Evolutionary conservation across 768 basidiomycete species (phyloP), one percentile per base, ranked within the genome.

Genomic region (Cystofilobasidium bisporidii): DNA sequence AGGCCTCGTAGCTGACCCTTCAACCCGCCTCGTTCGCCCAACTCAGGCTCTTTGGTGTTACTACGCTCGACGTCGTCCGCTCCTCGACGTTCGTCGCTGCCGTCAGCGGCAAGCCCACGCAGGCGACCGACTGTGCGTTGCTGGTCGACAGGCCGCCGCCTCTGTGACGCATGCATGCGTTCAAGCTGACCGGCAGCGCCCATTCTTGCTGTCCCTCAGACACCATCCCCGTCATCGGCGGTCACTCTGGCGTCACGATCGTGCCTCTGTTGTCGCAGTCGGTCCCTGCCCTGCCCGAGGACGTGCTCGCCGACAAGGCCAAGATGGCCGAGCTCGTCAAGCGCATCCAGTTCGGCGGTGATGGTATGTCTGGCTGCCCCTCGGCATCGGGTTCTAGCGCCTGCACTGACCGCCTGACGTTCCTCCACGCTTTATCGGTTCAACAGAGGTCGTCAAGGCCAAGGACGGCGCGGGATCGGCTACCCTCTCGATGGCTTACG

Each of bases 51-150:
- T 98, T 96, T 78, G 96, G 94, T 83, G 87, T 99, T 71, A 97
- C 94, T 76, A 91, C 93, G 75, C 89, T 99, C 75, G 94, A 99
- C 75, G 91, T 99, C 73, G 93, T 98, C 78, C 91, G 94, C 73
- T 85, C 94, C 41, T 85, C 89, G 55, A 90, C 89, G 69, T 98
- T 98, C 85, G 83, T 91, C 65, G 83, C 85, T 26, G 83, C 83
- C 63, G 78, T 94, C 74, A 73, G 84, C 66, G 76, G 77, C 63
- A 73, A 75, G 58, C 71, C 76, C 32, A 62, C 57, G 15, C 72
- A 75, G 30, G 84, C 84, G 48, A 79, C 83, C 70, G 77, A 84
- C 69, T 90, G 91, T 61, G 71, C 78, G 38, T 64, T 9, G n/a
- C 12, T 3, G n/a, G n/a, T n/a, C n/a, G n/a, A n/a, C n/a, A n/a